phyloP scores from a whole-genome alignment of 208 protist species.

The Acanthamoeba sp. region DNA sequence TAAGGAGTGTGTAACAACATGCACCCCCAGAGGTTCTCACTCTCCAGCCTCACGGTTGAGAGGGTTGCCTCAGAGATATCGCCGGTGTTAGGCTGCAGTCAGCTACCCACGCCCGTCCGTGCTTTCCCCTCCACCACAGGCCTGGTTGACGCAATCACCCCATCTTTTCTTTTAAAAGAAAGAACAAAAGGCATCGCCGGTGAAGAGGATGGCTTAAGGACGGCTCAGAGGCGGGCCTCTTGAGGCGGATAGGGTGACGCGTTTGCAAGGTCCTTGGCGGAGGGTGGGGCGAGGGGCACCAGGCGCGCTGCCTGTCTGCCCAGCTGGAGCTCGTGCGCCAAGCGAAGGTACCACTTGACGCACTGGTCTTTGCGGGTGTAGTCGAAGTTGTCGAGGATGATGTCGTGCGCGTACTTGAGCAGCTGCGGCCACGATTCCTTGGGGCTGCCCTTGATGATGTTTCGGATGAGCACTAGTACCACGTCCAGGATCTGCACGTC shows the following conservation, averaged over 20 bases:
- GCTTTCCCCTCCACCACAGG: slow-evolving; percentile 18
- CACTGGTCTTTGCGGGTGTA: slow-evolving; percentile 38
- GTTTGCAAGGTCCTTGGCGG: no score
- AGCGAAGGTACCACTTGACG: slow-evolving; percentile 13
- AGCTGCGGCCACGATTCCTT: neutral
- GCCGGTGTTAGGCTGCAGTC: neutral
- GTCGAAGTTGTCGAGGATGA: slow-evolving; percentile 36
- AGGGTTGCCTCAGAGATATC: neutral
- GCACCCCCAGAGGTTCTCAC: slow-evolving; percentile 12
- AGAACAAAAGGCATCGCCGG: no score
- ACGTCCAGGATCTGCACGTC: neutral
- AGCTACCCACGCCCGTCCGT: neutral
- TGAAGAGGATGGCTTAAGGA: no score
- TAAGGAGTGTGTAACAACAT: slow-evolving; percentile 47
- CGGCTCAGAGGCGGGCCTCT: no score
- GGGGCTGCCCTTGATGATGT: slow-evolving; percentile 13
- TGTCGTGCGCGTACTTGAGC: slow-evolving; percentile 7
- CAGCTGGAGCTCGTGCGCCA: neutral
- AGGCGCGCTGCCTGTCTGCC: slow-evolving; percentile 30
- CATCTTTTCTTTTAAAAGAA: neutral
- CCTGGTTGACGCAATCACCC: slow-evolving; percentile 38
- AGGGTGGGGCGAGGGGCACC: neutral
- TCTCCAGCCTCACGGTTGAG: neutral
- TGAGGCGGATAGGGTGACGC: no score
- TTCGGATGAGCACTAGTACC: neutral